These are phyloP conservation scores for Pestalotiopsis sp. DNA, from an alignment of 2,329 filamentous ascomycete species.

Conservation along the genomic window DNA sequence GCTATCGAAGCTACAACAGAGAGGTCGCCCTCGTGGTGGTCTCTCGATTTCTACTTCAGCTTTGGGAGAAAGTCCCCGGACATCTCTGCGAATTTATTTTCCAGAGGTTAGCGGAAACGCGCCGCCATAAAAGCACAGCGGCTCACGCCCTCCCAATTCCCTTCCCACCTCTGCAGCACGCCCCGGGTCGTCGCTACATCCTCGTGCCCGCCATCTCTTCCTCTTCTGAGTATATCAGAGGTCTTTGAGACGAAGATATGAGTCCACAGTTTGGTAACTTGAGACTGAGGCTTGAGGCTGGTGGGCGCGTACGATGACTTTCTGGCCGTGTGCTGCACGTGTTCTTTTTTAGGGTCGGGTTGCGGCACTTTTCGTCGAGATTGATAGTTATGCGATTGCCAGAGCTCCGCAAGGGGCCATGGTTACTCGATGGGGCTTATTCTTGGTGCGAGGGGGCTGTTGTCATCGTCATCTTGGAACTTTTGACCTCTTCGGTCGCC, in stretches of 20 bases:
- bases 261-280: constrained; percentile 65
- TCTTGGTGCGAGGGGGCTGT: constrained; percentile 93
- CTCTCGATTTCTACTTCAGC: constrained; percentile 52
- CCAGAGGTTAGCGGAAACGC: constrained; percentile 82
- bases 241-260: constrained; percentile 82
- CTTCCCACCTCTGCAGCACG: constrained; percentile 25
- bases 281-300: constrained; percentile 24
- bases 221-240: constrained; percentile 29
- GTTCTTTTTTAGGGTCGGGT: constrained; percentile 47
- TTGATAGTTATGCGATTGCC: constrained; percentile 99
- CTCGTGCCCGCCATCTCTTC: constrained; percentile 35
- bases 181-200: constrained; percentile 52
- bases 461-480: constrained; percentile 31
- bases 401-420: constrained; percentile 39
- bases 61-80: constrained; percentile 99
- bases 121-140: constrained; percentile 99
- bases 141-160: constrained; percentile 68
- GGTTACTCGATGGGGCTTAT: constrained; percentile 99
- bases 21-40: constrained; percentile 47
- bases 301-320: constrained; percentile 27
- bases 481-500: background rate
- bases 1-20: constrained; percentile 98
- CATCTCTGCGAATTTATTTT: constrained; percentile 50
- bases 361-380: constrained; percentile 79
- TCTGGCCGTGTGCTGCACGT: constrained; percentile 37